Evolutionary conservation across 164 flowering plant genomes (phyloP).

Genomic region (Magnolia changhungtana): DNA sequence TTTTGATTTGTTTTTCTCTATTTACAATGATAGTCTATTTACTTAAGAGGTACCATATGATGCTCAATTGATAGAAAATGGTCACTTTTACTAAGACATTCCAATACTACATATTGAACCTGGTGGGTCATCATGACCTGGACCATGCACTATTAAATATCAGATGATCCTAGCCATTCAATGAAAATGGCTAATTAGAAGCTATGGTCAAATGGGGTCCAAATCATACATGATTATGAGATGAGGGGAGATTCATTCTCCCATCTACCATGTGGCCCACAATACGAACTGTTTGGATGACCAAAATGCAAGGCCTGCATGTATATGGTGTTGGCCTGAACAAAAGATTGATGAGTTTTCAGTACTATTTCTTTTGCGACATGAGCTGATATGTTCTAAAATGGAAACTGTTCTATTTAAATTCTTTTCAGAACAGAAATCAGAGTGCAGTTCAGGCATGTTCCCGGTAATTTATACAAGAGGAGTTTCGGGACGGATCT

Average conservation of each 20-base stretch:
- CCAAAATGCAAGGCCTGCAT: neutral
- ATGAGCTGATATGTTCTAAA: neutral
- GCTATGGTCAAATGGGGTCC: neutral
- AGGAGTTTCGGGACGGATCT: constrained; percentile 73
- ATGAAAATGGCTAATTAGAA: neutral
- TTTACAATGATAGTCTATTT: too few species aligned
- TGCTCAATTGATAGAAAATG: neutral
- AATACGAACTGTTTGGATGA: neutral
- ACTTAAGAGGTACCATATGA: neutral
- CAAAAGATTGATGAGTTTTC: neutral
- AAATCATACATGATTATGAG: neutral
- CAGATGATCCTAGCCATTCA: neutral
- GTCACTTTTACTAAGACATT: neutral
- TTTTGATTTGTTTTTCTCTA: too few species aligned
- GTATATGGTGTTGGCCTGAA: neutral
- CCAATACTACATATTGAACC: neutral
- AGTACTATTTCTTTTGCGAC: neutral
- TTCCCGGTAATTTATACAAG: constrained; percentile 86
- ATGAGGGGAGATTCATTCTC: neutral
- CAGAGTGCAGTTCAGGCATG: constrained; percentile 91
- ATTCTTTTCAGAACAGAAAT: constrained; percentile 69
- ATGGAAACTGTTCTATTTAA: neutral
- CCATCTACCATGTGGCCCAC: neutral
- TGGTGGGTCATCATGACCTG: neutral
- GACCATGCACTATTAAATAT: too few species aligned